Percentiles rank a stretch among this genome's conserved stretches.
Conservation (phyloP, 2,329 filamentous ascomycete genomes). For the Fonsecaea pedrosoi region DNA sequence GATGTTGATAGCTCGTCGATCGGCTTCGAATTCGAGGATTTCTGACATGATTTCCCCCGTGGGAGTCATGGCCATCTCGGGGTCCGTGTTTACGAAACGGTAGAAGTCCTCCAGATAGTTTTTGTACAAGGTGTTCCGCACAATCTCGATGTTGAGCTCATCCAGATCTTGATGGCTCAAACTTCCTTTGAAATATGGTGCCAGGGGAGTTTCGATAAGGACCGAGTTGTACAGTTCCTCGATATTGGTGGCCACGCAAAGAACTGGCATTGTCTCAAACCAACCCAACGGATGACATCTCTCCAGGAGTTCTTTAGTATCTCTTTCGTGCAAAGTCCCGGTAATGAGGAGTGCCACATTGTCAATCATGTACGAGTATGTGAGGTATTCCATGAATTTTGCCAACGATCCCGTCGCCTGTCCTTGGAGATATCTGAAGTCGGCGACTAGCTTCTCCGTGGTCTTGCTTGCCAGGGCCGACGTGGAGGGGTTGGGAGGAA, state of each 20-base stretch:
- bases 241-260: constrained; percentile 97
- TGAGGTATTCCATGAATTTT: constrained; percentile 97
- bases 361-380: constrained; percentile 99
- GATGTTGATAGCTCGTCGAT: constrained; percentile 97
- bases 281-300: constrained; percentile 95
- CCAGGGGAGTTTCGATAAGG: constrained; percentile 92
- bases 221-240: constrained; percentile 99
- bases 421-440: constrained; percentile 94
- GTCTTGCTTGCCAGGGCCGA: constrained; percentile 93
- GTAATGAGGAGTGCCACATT: constrained; percentile 98
- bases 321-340: constrained; percentile 94
- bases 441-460: constrained; percentile 95
- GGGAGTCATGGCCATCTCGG: constrained; percentile 84
- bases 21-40: constrained; percentile 94
- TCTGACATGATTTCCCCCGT: constrained; percentile 95
- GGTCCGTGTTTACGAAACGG: constrained; percentile 86
- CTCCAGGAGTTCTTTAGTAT: constrained; percentile 92
- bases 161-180: constrained; percentile 96
- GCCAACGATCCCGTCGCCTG: constrained; percentile 90
- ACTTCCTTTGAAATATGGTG: constrained; percentile 96
- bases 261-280: constrained; percentile 98
- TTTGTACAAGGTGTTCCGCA: constrained; percentile 98
- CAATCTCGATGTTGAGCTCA: constrained; percentile 98
- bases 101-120: constrained; percentile 99
- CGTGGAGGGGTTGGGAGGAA: constrained; percentile 95